A percentile compares a stretch with the other conserved stretches of the same genome.
phyloP scores from a whole-genome alignment of 2,329 filamentous ascomycete genomes.

The Diplodia intermedia region DNA sequence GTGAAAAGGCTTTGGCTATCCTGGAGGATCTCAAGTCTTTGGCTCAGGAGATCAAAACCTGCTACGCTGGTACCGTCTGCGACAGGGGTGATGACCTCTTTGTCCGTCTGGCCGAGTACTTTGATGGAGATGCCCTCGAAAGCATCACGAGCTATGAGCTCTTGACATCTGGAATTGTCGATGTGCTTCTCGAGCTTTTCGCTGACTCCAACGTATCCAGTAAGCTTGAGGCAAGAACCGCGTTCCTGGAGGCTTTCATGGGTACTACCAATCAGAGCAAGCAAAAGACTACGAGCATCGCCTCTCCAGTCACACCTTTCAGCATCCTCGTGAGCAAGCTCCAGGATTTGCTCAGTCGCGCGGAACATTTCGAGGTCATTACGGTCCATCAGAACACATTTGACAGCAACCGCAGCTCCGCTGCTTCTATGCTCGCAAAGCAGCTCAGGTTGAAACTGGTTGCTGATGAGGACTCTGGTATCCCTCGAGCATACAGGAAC shows the following conservation, averaged over 20 bases:
- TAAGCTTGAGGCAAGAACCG: conserved; percentile 71
- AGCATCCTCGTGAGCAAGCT: conserved; percentile 91
- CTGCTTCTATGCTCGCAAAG: conserved; percentile 94
- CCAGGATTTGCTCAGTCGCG: conserved; percentile 93
- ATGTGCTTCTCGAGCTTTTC: conserved; percentile 82
- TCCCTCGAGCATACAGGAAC: conserved; percentile 84
- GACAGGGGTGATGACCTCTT: conserved; percentile 71
- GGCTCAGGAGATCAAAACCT: conserved; percentile 72
- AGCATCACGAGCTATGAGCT: conserved; percentile 96
- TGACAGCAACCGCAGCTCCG: conserved; percentile 87
- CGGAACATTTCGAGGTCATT: conserved; percentile 96
- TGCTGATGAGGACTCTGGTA: conserved; percentile 88
- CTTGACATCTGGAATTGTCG: conserved; percentile 87
- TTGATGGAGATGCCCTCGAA: conserved; percentile 85
- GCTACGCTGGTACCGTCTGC: conserved; percentile 63
- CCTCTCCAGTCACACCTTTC: conserved; percentile 81
- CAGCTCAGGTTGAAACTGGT: conserved; percentile 88
- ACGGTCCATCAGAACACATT: conserved; percentile 93
- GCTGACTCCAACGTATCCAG: conserved; percentile 68
- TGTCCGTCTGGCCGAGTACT: conserved; percentile 77
- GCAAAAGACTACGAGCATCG: conserved; percentile 68
- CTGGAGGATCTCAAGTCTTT: conserved; percentile 74
- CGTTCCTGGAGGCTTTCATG: conserved; percentile 95
- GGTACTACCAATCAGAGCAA: conserved; percentile 67
- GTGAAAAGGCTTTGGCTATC: conserved; percentile 78